Conservation (phyloP, 345 rosid species). For the Salix exigua region DNA sequence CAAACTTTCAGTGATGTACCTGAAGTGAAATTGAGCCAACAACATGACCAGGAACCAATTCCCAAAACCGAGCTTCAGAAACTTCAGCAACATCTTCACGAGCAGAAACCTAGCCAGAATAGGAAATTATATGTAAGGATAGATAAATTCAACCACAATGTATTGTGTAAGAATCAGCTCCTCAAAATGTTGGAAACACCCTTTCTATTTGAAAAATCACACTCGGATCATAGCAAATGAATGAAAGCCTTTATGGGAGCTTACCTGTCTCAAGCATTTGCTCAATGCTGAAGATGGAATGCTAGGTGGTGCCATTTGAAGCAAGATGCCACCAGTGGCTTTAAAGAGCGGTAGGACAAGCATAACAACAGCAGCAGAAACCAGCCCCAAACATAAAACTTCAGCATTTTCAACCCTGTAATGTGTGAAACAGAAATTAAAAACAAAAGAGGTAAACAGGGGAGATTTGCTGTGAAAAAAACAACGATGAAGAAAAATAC, state of each 20-base stretch:
- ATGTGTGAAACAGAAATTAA: conserved; percentile 2
- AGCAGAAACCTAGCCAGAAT: conserved; percentile 47
- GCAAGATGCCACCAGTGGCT: conserved; percentile 73
- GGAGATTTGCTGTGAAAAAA: neutral
- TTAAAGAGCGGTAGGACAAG: conserved; percentile 88
- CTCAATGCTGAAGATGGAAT: conserved; percentile 75
- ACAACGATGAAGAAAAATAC: conserved; percentile 37
- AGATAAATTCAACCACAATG: neutral
- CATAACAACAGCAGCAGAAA: conserved; percentile 72
- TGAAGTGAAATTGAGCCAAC: conserved; percentile 75
- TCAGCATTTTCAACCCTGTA: conserved; percentile 92
- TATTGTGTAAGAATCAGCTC: neutral
- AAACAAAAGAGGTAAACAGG: neutral
- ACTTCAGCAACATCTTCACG: conserved; percentile 74
- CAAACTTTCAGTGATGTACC: conserved; percentile 33
- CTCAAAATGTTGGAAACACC: too few species aligned
- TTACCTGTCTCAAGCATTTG: conserved; percentile 93
- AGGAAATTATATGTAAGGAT: too few species aligned
- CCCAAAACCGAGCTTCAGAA: conserved; percentile 88
- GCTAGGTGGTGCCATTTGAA: conserved; percentile 91
- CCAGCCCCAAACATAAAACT: conserved; percentile 88
- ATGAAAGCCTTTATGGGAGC: neutral
- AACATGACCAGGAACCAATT: conserved; percentile 84
- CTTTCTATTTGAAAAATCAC: too few species aligned
- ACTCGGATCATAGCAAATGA: neutral